Evolutionary conservation across 352 stramenopile genomes (phyloP).

Genomic region (Hyaloperonospora brassicae): DNA sequence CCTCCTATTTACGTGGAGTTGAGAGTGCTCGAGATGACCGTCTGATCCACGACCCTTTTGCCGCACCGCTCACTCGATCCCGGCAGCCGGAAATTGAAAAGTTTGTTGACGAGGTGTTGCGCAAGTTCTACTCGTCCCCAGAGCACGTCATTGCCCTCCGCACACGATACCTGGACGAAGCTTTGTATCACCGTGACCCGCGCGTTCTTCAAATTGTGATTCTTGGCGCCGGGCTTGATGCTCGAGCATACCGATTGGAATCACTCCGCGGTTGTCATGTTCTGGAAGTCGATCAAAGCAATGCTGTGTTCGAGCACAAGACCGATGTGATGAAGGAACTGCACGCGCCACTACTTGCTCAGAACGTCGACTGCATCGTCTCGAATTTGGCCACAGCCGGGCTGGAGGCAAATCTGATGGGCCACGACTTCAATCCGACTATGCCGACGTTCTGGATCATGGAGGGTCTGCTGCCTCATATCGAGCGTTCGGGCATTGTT

Average conservation of each 20-base stretch:
- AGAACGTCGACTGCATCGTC: conserved; percentile 37
- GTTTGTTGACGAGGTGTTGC: conserved; percentile 12
- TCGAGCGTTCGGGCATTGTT: conserved; percentile 28
- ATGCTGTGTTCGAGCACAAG: conserved; percentile 41
- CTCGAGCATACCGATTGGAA: conserved; percentile 47
- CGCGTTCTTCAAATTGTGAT: conserved; percentile 50
- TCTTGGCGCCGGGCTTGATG: conserved; percentile 45
- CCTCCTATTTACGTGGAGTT: conserved; percentile 25
- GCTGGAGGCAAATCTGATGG: conserved; percentile 30
- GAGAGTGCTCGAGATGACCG: conserved; percentile 25
- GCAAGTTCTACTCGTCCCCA: conserved; percentile 2
- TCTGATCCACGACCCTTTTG: conserved; percentile 35
- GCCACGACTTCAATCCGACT: conserved; percentile 35
- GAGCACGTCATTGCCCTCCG: conserved; percentile 33
- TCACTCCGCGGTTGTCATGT: conserved; percentile 34
- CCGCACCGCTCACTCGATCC: conserved; percentile 21
- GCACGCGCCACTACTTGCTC: conserved; percentile 32
- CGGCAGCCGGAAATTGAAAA: conserved; percentile 22
- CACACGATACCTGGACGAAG: conserved; percentile 52
- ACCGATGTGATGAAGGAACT: conserved; percentile 33
- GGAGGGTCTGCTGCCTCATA: conserved; percentile 45
- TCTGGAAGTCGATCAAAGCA: conserved; percentile 48
- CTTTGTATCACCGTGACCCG: conserved; percentile 30
- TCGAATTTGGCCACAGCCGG: conserved; percentile 36
- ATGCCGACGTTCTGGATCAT: conserved; percentile 52